Base-by-base conservation (phyloP, 1,284 basidiomycete species). In the Erythrobasidium hasegawianum region DNA sequence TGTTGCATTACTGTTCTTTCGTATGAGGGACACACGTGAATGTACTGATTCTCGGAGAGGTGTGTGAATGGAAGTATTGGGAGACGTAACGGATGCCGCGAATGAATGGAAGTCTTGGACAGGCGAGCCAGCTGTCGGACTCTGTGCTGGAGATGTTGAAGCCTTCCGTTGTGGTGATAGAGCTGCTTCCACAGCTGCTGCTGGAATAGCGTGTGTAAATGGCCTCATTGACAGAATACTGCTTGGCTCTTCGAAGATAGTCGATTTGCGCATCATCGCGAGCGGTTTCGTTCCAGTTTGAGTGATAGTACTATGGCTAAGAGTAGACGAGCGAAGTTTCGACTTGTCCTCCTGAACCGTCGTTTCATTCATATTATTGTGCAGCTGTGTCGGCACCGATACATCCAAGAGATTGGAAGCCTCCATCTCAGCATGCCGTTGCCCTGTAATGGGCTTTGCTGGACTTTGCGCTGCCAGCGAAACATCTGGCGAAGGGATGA, bases 341-440 rank as follows among this genome's bases (percentile, higher is more conserved):
- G 33, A 45, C 20, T 45, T 50, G 8, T 56, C 22, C 9, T 65
- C 62, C 33, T 57, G 53, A 22, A 65, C 43, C 10, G 62, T 65
- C 18, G 53, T 38, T n/a, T 65, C 62, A 11, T 65, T 53, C n/a
- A 39, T 29, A 8, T 41, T 29, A 33, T 27, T 33, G 11, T 33
- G 33, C 11, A 33, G 11, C 20, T 65, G 62, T 33, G 54, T 29
- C 2, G 62, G 62, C 18, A 52, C 62, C n/a, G 62, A 65, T 29
- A 47, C 52, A 47, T 65, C 62, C 20, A 65, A 24, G 2, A 65
- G 55, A n/a, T 65, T 65, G 20, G 62, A 65, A 11, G 11, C 33
- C 33, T 33, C 33, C 18, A 57, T 49, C 43, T 43, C 1, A 47
- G 0, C n/a, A 18, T 20, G 16, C 39, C 33, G 41, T 27, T n/a